Conservation (phyloP, 164 flowering plant species). For the Aristolochia californica region DNA sequence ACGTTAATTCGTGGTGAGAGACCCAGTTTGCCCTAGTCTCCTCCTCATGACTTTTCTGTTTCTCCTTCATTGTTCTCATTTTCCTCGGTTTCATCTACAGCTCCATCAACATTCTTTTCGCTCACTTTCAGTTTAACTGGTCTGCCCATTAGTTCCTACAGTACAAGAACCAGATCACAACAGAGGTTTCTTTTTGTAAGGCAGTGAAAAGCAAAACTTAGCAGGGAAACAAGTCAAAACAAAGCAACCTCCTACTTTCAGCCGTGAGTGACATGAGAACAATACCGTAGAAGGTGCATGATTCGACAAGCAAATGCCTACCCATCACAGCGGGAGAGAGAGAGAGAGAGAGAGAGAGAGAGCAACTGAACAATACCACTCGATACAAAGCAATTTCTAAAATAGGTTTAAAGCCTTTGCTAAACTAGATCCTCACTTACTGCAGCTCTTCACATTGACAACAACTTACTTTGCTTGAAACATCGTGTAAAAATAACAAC, state of each 20-base stretch:
- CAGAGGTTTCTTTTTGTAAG: neutral
- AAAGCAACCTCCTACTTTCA: neutral
- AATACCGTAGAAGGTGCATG: neutral
- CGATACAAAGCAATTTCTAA: no score
- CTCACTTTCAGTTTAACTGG: slow-evolving; percentile 55
- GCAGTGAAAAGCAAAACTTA: neutral
- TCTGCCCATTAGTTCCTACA: slow-evolving; percentile 75
- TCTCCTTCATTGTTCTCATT: slow-evolving; percentile 9
- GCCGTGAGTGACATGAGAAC: neutral
- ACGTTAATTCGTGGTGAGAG: no score
- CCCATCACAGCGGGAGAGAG: neutral
- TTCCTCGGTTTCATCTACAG: slow-evolving; percentile 24
- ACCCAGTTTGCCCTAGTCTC: no score
- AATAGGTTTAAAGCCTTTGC: no score
- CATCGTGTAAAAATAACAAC: no score
- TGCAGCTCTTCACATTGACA: no score
- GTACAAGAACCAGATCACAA: slow-evolving; percentile 2
- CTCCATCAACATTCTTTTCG: slow-evolving; percentile 24
- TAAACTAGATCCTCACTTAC: no score
- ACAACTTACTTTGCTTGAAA: no score
- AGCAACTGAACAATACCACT: no score
- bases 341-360: neutral
- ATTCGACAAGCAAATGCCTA: neutral
- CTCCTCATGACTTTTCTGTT: slow-evolving; percentile 13
- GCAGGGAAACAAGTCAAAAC: no score